These are phyloP conservation scores for Nakaseomyces bracarensis DNA, from an alignment of 1,139 yeast species.

Conservation along the genomic window DNA sequence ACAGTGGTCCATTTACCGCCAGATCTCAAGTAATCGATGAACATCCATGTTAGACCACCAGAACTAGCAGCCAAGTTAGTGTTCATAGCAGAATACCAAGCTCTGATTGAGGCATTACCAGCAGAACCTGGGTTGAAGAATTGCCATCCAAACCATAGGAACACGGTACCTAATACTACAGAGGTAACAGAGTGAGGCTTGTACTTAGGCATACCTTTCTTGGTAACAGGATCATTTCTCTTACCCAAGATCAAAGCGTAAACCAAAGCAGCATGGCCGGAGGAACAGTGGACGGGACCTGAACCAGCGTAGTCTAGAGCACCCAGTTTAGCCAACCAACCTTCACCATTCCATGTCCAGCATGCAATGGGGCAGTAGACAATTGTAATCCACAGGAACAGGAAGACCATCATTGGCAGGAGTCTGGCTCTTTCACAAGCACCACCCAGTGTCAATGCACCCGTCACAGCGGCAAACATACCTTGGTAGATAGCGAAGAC, in stretches of 20 bases:
- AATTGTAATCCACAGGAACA: slow-evolving; percentile 90
- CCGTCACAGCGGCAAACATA: slow-evolving; percentile 90
- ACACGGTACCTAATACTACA: slow-evolving; percentile 86
- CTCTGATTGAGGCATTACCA: slow-evolving; percentile 82
- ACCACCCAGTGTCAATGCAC: slow-evolving; percentile 91
- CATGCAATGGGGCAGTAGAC: slow-evolving; percentile 92
- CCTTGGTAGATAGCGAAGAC: slow-evolving; percentile 87
- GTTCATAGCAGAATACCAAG: slow-evolving; percentile 88
- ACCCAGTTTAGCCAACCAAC: slow-evolving; percentile 80
- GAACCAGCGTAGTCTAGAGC: slow-evolving; percentile 96
- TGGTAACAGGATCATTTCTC: slow-evolving; percentile 74
- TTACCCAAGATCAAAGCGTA: slow-evolving; percentile 87
- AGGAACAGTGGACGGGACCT: slow-evolving; percentile 92
- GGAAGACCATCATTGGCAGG: slow-evolving; percentile 91
- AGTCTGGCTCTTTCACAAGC: slow-evolving; percentile 96
- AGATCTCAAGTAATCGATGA: slow-evolving; percentile 79
- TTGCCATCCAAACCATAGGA: slow-evolving; percentile 97
- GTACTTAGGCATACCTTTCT: slow-evolving; percentile 68
- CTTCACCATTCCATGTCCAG: slow-evolving; percentile 94
- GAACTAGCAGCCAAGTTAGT: slow-evolving; percentile 87
- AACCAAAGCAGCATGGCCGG: slow-evolving; percentile 92
- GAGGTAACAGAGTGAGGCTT: slow-evolving; percentile 87
- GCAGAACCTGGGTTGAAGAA: slow-evolving; percentile 98
- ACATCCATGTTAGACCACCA: slow-evolving; percentile 92
- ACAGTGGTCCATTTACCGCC: slow-evolving; percentile 93